Evolutionary conservation across 495 filamentous ascomycete genomes (phyloP), one percentile per base, ranked within the genome.

Genomic region (Aspergillus ostianus): DNA sequence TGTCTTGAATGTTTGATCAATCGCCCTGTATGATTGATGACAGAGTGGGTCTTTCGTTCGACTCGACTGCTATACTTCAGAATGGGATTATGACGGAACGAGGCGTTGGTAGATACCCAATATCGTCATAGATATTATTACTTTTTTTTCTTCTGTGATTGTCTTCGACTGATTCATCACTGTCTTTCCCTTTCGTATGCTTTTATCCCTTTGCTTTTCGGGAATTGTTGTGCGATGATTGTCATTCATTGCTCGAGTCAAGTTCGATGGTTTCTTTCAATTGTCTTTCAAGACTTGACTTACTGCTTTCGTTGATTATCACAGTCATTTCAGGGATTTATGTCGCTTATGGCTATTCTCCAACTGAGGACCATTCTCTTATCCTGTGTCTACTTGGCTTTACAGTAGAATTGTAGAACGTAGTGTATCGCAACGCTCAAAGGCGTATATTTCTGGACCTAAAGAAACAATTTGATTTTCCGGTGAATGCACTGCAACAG

Each of bases 81-180:
- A 69, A 70, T 66, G 66, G 76, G 70, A 76, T 76, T 66, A 77
- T 72, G 75, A 77, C 61, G 74, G 73, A 75, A 77, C 72, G 75
- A 73, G 75, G 77, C 75, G 75, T 79, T 78, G 73, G 69, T 75
- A 79, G 76, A 80, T 80, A 80, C 77, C 77, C 77, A 72, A 62
- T 72, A 70, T 69, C 68, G 70, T 67, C 71, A 73, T 73, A 72
- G 70, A 74, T 70, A 56, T 65, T 70, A 63, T 70, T 63, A 41
- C 36, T 57, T 64, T 72, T 53, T 70, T 62, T 64, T 72, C 55
- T 70, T 70, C 65, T 67, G 66, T 66, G 60, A 66, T 60, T 64
- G 59, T 64, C 66, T 64, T 64, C 71, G 65, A 64, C 70, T 67
- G 53, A 19, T 44, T 17, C 19, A 27, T 36, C 30, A 45, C 12